phyloP scores from a whole-genome alignment of 306 rosid genomes.

The Glycine latifolia region DNA sequence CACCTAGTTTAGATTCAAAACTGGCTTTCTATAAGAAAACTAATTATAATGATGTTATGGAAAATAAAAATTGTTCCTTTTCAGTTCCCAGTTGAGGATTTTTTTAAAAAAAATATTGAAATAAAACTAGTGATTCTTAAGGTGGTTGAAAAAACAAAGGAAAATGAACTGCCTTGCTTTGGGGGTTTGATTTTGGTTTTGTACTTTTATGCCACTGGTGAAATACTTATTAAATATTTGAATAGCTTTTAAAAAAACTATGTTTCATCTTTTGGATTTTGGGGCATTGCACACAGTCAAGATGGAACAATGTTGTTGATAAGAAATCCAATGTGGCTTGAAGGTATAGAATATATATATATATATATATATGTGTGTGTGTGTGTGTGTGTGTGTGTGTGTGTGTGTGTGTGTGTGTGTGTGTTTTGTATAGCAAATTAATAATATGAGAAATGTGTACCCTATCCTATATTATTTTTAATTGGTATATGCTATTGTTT shows the following conservation, averaged over 20 bases:
- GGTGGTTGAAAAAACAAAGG: conserved; percentile 1
- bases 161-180: conserved; percentile 20
- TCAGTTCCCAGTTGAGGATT: conserved; percentile 45
- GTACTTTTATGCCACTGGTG: conserved; percentile 25
- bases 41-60: not conserved
- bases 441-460: conserved; percentile 41
- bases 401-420: too few relatives aligned
- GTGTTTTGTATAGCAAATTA: conserved; percentile 38
- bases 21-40: conserved; percentile 42
- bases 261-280: conserved; percentile 28
- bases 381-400: too few relatives aligned
- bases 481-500: conserved; percentile 29
- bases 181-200: conserved; percentile 38
- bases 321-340: too few relatives aligned
- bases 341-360: too few relatives aligned
- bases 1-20: conserved; percentile 49
- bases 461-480: not conserved
- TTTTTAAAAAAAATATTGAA: too few relatives aligned
- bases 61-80: conserved; percentile 34
- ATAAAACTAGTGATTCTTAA: not conserved
- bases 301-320: conserved; percentile 6
- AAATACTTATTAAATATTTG: conserved; percentile 2
- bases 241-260: not conserved
- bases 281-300: conserved; percentile 4
- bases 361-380: too few relatives aligned